Evolutionary conservation across 202 grass and related monocot genomes (phyloP), one percentile per base, ranked within the genome.

Genomic region (Schoenoplectus tabernaemontani): DNA sequence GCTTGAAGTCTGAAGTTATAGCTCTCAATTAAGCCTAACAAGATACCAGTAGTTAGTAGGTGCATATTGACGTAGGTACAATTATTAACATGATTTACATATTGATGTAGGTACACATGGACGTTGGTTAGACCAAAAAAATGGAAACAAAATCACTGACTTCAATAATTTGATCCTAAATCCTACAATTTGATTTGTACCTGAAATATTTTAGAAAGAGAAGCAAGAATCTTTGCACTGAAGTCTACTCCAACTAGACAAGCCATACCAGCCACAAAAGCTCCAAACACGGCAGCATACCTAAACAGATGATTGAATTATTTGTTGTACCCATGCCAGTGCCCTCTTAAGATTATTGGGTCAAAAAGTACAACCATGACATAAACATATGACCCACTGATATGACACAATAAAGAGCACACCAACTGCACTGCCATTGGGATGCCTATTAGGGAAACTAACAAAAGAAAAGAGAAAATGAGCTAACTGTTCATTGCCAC

Each of bases 231-330:
- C 81, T 92, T 94, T 64, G 91, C 95, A 82, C 91, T 88, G 62
- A 97, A 94, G 67, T 97, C 91, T 76, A 90, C 84, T 59, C 91
- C 95, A 79, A 98, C 95, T 82, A 90, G 75, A 70, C 95, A 90
- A 28, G 95, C 88, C 89, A 94, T 92, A 57, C 95, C 95, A 73
- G 91, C 89, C 89, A 94, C 83, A 92, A 92, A 94, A 63, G 95
- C 81, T 86, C 91, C 89, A 89, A 94, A 98, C 32, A 90, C 86
- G 87, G 89, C 84, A 85, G 88, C 89, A 88, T 90, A 93, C 78
- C 95, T 98, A 78, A 72, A 79, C 43, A 84, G 47, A 82, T 36
- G 20, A 76, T 43, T 70, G 7, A 72, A 68, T 6, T 53, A 48
- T 48, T 28, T 7, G 4, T 39, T 72, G 61, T 74, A 41, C 24